These are phyloP conservation scores for Alternaria panax DNA, from an alignment of 2,329 filamentous ascomycete genomes.

Conservation along the genomic window DNA sequence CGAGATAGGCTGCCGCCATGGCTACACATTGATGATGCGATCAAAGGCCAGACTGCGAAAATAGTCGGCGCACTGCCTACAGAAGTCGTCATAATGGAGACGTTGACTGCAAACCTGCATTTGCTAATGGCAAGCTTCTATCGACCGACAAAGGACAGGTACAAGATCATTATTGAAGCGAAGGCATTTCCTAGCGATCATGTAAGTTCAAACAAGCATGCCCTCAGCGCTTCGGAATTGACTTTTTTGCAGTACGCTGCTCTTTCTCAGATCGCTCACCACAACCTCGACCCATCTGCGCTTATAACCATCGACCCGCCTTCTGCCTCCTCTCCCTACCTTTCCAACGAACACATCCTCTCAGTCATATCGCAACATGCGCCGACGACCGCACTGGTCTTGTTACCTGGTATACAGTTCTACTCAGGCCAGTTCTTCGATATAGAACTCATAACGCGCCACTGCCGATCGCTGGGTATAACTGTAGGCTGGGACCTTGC, in stretches of 20 bases:
- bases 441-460: slow-evolving; percentile 77
- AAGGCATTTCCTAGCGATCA: slow-evolving; percentile 91
- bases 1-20: slow-evolving; percentile 76
- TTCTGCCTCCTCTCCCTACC: slow-evolving; percentile 58
- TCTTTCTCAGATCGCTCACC: slow-evolving; percentile 79
- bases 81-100: slow-evolving; percentile 90
- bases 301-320: slow-evolving; percentile 77
- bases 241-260: slow-evolving; percentile 71
- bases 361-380: slow-evolving; percentile 77
- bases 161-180: slow-evolving; percentile 88
- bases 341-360: slow-evolving; percentile 76
- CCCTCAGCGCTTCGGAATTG: background rate
- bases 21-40: slow-evolving; percentile 79
- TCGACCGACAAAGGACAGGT: slow-evolving; percentile 67
- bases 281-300: slow-evolving; percentile 68
- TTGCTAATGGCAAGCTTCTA: slow-evolving; percentile 87
- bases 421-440: slow-evolving; percentile 91
- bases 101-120: slow-evolving; percentile 81
- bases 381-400: slow-evolving; percentile 73
- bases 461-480: slow-evolving; percentile 75
- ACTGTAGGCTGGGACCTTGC: slow-evolving; percentile 87
- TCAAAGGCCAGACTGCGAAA: slow-evolving; percentile 72
- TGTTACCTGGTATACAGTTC: slow-evolving; percentile 89
- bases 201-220: slow-evolving; percentile 51
- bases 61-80: slow-evolving; percentile 75